Percentiles rank a stretch among this genome's conserved stretches.
Conservation (phyloP, 73 alveolate genomes). For the Stentor coeruleus region DNA sequence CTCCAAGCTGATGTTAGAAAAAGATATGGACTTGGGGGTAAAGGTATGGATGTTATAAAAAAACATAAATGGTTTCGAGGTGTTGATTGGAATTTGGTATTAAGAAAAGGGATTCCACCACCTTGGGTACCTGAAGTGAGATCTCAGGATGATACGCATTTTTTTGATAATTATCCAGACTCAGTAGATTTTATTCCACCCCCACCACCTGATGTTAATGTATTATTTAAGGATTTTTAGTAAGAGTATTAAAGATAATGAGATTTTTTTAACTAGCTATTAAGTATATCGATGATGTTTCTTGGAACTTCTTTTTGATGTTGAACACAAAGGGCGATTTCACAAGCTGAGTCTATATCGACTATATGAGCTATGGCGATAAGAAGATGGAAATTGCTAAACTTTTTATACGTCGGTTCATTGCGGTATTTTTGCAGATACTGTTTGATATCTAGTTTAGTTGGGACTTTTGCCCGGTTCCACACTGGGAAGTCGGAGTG, state of each 20-base stretch:
- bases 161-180: slow-evolving; percentile 82
- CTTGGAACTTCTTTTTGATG: slow-evolving; percentile 33
- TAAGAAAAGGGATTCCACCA: slow-evolving; percentile 63
- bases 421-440: slow-evolving; percentile 77
- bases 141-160: slow-evolving; percentile 61
- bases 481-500: slow-evolving; percentile 91
- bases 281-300: slow-evolving; percentile 22
- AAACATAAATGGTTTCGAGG: slow-evolving; percentile 78
- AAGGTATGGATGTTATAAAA: slow-evolving; percentile 62
- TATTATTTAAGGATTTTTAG: no score
- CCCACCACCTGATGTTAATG: no score
- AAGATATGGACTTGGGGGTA: slow-evolving; percentile 35
- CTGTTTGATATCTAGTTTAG: slow-evolving; percentile 61
- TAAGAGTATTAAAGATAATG: neutral
- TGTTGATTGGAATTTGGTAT: slow-evolving; percentile 68
- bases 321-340: slow-evolving; percentile 27
- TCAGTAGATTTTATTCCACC: no score
- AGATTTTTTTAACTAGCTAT: neutral
- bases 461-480: slow-evolving; percentile 50
- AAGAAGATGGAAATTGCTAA: slow-evolving; percentile 85
- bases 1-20: slow-evolving; percentile 38
- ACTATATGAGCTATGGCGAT: slow-evolving; percentile 79
- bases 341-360: slow-evolving; percentile 62
- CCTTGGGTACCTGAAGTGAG: slow-evolving; percentile 86
- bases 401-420: slow-evolving; percentile 64